Percentiles rank a stretch among this genome's conserved stretches.
These are phyloP conservation scores for Theileria parva DNA, from an alignment of 169 alveolate species.

Conservation along the genomic window DNA sequence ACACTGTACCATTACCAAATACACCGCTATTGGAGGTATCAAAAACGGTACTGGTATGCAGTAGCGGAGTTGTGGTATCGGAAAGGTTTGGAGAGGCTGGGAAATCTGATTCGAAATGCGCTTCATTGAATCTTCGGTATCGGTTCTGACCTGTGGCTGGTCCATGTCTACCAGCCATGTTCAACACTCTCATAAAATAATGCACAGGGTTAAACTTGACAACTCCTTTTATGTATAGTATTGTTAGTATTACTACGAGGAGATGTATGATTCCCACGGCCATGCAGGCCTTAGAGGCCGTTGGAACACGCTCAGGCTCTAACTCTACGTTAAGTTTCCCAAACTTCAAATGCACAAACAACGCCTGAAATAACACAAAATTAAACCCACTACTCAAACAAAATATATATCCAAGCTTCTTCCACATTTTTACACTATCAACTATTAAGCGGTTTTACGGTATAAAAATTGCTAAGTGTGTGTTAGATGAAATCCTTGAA, in stretches of 20 bases:
- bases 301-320: conserved; percentile 47
- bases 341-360: conserved; percentile 31
- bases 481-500: conserved; percentile 31
- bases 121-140: conserved; percentile 54
- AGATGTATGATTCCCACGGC: conserved; percentile 48
- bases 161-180: conserved; percentile 59
- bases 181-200: conserved; percentile 24
- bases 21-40: not conserved
- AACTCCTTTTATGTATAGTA: conserved; percentile 49
- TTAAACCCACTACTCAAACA: conserved; percentile 60
- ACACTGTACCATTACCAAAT: too few relatives aligned
- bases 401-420: conserved; percentile 47
- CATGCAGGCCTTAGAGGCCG: conserved; percentile 48
- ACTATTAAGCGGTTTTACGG: too few relatives aligned
- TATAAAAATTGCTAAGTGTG: too few relatives aligned
- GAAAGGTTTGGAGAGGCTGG: conserved; percentile 5
- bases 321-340: conserved; percentile 22
- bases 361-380: conserved; percentile 52
- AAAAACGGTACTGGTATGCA: too few relatives aligned
- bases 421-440: conserved; percentile 26
- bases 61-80: not conserved
- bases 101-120: not conserved
- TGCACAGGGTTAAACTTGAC: conserved; percentile 56
- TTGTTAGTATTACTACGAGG: conserved; percentile 30
- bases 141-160: conserved; percentile 54